Percentiles rank a stretch among this genome's conserved stretches.
phyloP scores from a whole-genome alignment of 2,329 filamentous ascomycete species.

The Alternaria brassicicola region DNA sequence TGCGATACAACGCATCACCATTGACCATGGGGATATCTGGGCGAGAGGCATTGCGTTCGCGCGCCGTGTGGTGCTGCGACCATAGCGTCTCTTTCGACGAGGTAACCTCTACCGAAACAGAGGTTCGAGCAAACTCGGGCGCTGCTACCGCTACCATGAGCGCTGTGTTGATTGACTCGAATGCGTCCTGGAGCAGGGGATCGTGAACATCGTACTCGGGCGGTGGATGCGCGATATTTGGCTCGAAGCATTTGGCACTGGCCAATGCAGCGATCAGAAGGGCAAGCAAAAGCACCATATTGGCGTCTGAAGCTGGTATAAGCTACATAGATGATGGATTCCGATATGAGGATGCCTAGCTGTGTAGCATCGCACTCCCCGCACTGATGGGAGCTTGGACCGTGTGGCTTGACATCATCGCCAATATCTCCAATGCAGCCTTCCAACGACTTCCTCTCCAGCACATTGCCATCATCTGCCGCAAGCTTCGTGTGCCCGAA shows the following conservation, averaged over 20 bases:
- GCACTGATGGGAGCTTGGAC: conserved; percentile 4
- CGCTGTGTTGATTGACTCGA: conserved; percentile 35
- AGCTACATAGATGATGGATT: conserved; percentile 5
- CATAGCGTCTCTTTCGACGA: conserved; percentile 48
- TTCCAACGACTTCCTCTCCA: not conserved
- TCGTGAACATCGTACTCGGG: conserved; percentile 40
- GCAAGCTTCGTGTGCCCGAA: too few relatives aligned
- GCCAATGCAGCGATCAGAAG: conserved; percentile 19
- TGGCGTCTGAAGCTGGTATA: conserved; percentile 6
- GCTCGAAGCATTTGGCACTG: conserved; percentile 44
- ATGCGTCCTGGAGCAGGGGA: conserved; percentile 37
- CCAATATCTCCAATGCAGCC: too few relatives aligned
- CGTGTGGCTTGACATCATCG: not conserved
- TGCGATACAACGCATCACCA: conserved; percentile 50
- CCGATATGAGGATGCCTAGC: not conserved
- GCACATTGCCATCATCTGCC: not conserved
- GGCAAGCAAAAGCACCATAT: conserved; percentile 17
- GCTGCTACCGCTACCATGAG: conserved; percentile 34
- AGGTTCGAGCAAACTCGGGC: conserved; percentile 42
- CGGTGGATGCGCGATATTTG: conserved; percentile 48
- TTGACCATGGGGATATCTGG: conserved; percentile 47
- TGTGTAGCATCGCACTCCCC: not conserved
- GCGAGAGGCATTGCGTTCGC: conserved; percentile 43
- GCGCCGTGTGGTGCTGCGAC: conserved; percentile 49
- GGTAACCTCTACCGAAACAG: conserved; percentile 51